Conservation (phyloP, 148 eudicot species). For the Tetragonia tetragonoides region DNA sequence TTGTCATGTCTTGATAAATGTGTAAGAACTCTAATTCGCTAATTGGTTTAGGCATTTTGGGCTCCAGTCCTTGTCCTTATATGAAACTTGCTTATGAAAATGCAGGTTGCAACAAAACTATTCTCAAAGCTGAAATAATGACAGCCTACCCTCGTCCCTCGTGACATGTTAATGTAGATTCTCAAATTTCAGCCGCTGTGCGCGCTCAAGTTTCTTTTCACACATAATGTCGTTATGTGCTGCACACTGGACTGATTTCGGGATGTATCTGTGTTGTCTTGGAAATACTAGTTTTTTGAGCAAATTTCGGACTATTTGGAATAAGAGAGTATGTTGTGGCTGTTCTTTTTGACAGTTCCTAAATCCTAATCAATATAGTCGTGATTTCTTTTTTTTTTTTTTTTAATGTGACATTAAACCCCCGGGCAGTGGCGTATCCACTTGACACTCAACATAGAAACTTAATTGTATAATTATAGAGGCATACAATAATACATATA, state of each 20-base stretch:
- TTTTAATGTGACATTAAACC: too few relatives aligned
- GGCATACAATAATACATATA: too few relatives aligned
- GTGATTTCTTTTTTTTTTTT: neutral
- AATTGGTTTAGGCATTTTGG: neutral
- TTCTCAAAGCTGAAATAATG: constrained; percentile 14
- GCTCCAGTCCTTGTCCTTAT: neutral
- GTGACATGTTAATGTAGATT: neutral
- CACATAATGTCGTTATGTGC: neutral
- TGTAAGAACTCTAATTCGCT: constrained; percentile 10
- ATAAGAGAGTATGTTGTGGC: neutral
- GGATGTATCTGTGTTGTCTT: neutral
- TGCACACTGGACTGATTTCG: neutral
- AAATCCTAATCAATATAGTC: neutral
- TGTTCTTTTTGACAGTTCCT: neutral
- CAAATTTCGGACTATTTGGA: neutral
- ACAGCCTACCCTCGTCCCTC: neutral
- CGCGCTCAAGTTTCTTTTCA: neutral
- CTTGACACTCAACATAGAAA: too few relatives aligned
- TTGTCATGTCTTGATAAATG: constrained; percentile 30
- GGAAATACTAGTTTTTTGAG: neutral
- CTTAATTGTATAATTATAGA: too few relatives aligned
- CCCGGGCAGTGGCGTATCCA: too few relatives aligned
- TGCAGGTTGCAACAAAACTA: constrained; percentile 16
- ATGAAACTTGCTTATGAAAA: neutral
- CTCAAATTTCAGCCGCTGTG: neutral